phyloP scores from a whole-genome alignment of 148 eudicot genomes.

The Chenopodium suecicum region DNA sequence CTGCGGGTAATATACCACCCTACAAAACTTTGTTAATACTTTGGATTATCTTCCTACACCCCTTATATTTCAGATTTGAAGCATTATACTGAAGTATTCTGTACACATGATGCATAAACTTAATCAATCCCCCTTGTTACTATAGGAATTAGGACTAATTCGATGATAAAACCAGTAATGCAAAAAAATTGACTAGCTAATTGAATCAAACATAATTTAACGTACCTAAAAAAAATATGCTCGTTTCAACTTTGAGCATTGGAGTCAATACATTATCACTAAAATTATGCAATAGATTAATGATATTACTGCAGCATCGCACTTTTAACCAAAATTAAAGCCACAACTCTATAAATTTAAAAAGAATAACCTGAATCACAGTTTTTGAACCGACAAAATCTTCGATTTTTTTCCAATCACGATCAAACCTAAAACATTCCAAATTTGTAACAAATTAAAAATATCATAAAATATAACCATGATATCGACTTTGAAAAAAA shows the following conservation, averaged over 20 bases:
- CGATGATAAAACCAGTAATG: neutral
- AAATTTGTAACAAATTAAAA: no score
- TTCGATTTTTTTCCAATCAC: conserved; percentile 96
- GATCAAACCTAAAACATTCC: conserved; percentile 67
- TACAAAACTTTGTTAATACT: neutral
- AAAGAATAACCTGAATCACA: conserved; percentile 63
- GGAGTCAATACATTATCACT: neutral
- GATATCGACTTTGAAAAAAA: neutral
- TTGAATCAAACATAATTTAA: neutral
- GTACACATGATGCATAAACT: neutral
- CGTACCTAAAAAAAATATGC: neutral
- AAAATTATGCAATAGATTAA: neutral
- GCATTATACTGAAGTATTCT: neutral
- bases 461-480: neutral
- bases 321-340: neutral
- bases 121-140: neutral
- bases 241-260: neutral
- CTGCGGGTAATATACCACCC: neutral
- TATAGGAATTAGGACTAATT: neutral
- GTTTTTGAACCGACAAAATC: conserved; percentile 92
- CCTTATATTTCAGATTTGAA: neutral
- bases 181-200: neutral
- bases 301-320: neutral
- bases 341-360: neutral
- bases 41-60: neutral